These are phyloP conservation scores for Pseudopithomyces maydicus DNA, from an alignment of 2,329 filamentous ascomycete species.

Conservation along the genomic window DNA sequence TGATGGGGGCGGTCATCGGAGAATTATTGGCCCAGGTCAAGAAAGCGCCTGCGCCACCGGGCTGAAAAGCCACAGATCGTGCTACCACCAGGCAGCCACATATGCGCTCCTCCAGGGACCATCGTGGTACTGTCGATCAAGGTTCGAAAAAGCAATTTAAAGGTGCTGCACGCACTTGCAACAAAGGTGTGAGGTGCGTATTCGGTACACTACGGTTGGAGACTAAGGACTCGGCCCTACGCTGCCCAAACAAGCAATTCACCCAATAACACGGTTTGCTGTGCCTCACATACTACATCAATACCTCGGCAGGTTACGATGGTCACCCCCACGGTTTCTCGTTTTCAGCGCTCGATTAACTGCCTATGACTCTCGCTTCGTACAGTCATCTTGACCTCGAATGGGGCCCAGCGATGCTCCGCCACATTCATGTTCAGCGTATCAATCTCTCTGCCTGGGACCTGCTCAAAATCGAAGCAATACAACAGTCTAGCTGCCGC, in stretches of 20 bases:
- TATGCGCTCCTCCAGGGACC: too few species aligned
- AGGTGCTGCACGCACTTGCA: too few species aligned
- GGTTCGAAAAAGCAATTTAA: too few species aligned
- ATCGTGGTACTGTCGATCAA: too few species aligned
- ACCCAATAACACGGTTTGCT: not conserved
- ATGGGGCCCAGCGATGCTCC: slow-evolving; percentile 17
- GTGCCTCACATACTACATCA: not conserved
- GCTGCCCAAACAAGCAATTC: slow-evolving; percentile 1
- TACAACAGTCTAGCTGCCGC: slow-evolving; percentile 23
- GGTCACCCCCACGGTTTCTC: not conserved
- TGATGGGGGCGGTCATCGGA: not conserved
- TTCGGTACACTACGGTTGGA: too few species aligned
- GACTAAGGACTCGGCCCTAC: not conserved
- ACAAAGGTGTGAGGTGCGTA: too few species aligned
- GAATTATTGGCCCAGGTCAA: not conserved
- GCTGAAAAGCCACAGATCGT: not conserved
- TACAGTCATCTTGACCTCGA: slow-evolving; percentile 19
- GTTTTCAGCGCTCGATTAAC: slow-evolving; percentile 1
- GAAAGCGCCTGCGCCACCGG: not conserved
- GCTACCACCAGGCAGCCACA: too few species aligned
- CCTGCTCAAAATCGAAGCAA: slow-evolving; percentile 25
- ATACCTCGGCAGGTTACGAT: not conserved
- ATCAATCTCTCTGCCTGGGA: slow-evolving; percentile 16
- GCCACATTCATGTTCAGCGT: slow-evolving; percentile 20
- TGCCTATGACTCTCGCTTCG: slow-evolving; percentile 14